A percentile compares a stretch with the other conserved stretches of the same genome.
Conservation (phyloP, 257 asterid species). For the Lycium ferocissimum region DNA sequence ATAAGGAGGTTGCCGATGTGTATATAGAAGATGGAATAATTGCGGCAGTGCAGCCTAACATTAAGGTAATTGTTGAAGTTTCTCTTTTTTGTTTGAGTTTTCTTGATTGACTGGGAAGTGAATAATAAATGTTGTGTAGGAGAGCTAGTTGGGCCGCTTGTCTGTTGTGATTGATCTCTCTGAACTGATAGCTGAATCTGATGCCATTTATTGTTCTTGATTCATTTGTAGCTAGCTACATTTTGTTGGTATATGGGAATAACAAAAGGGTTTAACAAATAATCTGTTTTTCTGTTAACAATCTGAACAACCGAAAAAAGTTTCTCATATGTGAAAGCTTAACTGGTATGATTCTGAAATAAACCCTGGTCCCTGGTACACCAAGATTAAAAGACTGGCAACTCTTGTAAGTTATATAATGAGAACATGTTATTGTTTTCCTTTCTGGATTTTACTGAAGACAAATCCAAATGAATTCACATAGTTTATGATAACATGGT, state of each 20-base stretch:
- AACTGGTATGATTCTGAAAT: neutral
- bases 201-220: neutral
- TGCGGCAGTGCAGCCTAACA: slow-evolving; percentile 63
- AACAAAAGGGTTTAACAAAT: neutral
- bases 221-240: neutral
- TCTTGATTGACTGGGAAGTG: slow-evolving; percentile 28
- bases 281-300: neutral
- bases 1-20: slow-evolving; percentile 84
- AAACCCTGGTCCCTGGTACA: slow-evolving; percentile 3
- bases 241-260: neutral
- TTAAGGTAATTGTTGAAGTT: slow-evolving; percentile 54
- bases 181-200: slow-evolving; percentile 20
- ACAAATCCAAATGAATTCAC: neutral
- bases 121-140: neutral
- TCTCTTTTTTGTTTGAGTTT: slow-evolving; percentile 21
- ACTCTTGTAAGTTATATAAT: slow-evolving; percentile 4
- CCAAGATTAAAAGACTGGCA: neutral
- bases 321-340: neutral
- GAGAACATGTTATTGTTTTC: neutral
- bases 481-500: neutral
- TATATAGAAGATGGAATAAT: slow-evolving; percentile 82
- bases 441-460: neutral
- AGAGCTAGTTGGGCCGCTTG: neutral
- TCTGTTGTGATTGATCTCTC: slow-evolving; percentile 6
- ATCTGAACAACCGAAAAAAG: neutral